Evolutionary conservation across 768 basidiomycete genomes (phyloP).

Genomic region (Boletus vinaceobasis): DNA sequence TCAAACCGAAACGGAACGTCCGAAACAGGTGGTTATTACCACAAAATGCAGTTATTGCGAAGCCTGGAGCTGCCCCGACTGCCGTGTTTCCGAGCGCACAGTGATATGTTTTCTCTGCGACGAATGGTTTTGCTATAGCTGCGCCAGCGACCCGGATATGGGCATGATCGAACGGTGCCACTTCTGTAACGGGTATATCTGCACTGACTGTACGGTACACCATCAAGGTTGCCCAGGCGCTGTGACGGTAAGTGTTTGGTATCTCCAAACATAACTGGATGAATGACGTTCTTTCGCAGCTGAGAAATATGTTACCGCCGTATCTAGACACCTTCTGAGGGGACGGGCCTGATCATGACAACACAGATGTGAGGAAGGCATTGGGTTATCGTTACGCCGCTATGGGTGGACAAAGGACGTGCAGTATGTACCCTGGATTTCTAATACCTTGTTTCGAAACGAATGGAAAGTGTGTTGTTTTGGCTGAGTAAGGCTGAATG

Average conservation of each 20-base stretch:
- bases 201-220: background rate
- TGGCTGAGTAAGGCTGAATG: background rate
- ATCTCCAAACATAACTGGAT: background rate
- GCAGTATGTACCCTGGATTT: background rate
- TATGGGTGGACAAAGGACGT: background rate
- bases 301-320: background rate
- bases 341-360: background rate
- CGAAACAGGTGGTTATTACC: background rate
- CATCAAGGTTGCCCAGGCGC: background rate
- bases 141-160: background rate
- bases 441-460: background rate
- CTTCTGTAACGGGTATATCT: background rate
- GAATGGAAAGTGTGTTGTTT: background rate
- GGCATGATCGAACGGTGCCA: background rate
- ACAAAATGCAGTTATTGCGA: background rate
- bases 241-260: background rate
- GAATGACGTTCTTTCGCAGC: background rate
- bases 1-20: background rate
- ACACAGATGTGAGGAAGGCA: background rate
- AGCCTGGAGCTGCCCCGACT: conserved; percentile 7
- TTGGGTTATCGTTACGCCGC: background rate
- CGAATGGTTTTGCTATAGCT: conserved; percentile 4
- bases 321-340: background rate
- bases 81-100: background rate
- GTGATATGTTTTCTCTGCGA: background rate